Evolutionary conservation across 768 basidiomycete genomes (phyloP).

Genomic region (Boletus sensibilis): DNA sequence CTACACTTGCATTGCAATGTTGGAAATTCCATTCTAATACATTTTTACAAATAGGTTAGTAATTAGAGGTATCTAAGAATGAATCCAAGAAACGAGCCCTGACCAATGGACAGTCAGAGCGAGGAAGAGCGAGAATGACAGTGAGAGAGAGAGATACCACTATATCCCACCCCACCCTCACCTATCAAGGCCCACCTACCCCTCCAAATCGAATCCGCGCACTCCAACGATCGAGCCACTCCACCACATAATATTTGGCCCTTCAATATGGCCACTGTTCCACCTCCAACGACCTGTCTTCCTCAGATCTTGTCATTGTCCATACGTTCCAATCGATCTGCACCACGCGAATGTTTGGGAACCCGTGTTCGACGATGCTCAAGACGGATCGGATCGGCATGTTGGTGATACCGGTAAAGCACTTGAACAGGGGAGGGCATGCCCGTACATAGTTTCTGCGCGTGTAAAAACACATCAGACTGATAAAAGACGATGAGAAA

Average conservation of each 20-base stretch:
- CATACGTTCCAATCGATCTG: slow-evolving; percentile 54
- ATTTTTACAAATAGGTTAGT: no score
- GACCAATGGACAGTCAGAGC: background rate
- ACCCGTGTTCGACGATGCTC: slow-evolving; percentile 54
- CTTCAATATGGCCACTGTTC: slow-evolving; percentile 58
- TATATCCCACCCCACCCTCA: background rate
- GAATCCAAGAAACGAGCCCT: background rate
- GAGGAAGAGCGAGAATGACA: background rate
- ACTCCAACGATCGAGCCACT: slow-evolving; percentile 69
- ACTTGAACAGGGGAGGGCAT: slow-evolving; percentile 54
- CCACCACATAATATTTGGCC: slow-evolving; percentile 48
- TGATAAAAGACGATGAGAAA: background rate
- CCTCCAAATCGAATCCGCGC: slow-evolving; percentile 50
- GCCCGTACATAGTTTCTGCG: slow-evolving; percentile 60
- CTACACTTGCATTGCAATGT: no score
- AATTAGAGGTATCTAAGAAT: no score
- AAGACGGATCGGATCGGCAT: slow-evolving; percentile 41
- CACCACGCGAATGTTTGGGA: slow-evolving; percentile 58
- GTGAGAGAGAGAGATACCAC: background rate
- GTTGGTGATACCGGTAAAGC: slow-evolving; percentile 57
- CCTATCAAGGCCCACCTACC: slow-evolving; percentile 6
- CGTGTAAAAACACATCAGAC: background rate
- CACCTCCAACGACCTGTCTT: slow-evolving; percentile 40
- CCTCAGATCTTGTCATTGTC: slow-evolving; percentile 40
- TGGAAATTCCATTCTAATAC: no score